Evolutionary conservation across 306 rosid genomes (phyloP), one percentile per base, ranked within the genome.

Genomic region (Prunus dulcis): DNA sequence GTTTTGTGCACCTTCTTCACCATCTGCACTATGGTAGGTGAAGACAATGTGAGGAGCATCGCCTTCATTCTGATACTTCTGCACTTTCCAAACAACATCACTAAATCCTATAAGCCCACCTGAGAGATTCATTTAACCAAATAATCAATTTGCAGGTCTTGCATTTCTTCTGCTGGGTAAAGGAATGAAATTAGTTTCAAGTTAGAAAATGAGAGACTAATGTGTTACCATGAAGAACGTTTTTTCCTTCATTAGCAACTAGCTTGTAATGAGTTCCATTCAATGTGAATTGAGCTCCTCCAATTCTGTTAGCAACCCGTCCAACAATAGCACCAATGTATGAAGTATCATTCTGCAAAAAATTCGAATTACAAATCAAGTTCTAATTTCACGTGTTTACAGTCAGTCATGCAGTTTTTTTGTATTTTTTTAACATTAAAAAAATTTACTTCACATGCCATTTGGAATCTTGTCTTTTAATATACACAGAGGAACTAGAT

Each of bases 101-200:
- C 96, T 84, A 51, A 94, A 94, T 67, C 98, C 98, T 87, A 62
- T 80, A 47, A 81, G 11, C 67, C 97, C 98, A 82, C 98, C 97
- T 89, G 79, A 76, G 11, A 67, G 7, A 73, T 58, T 56, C 69
- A 77, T 61, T 58, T 47, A 38, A 55, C 50, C 73, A 67, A 55
- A 53, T 67, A 23, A 9, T 46, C 72, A 38, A 38, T 38, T 38
- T 7, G 43, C 43, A 6, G 43, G 43, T 38, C 43, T 0, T 38
- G 43, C 43, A 38, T 38, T 38, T 38, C 43, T 38, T 7, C 2
- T 38, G 9, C 43, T 7, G 43, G 9, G 9, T 38, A 38, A 1
- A 38, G 43, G 43, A 38, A 69, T 10, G 43, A 27, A 2, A 69
- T 7, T 47, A 22, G 18, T 49, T 68, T 27, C 17, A 25, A 15